These are phyloP conservation scores for Dothideomycetes sp. DNA, from an alignment of 2,329 filamentous ascomycete genomes.

Conservation along the genomic window DNA sequence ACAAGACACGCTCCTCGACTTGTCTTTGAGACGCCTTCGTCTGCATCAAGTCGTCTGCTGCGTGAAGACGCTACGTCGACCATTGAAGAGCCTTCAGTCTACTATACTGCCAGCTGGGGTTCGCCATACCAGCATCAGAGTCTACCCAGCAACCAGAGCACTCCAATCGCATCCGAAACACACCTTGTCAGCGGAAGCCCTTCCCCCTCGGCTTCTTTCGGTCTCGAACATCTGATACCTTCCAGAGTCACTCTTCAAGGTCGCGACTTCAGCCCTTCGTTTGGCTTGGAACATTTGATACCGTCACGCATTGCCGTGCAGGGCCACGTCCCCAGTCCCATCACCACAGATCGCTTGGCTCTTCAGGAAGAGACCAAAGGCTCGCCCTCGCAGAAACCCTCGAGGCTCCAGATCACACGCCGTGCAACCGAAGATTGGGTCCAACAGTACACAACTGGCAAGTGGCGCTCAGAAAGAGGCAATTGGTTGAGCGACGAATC, in stretches of 20 bases:
- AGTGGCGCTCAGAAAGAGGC: slow-evolving; percentile 64
- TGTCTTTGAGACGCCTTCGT: slow-evolving; percentile 6
- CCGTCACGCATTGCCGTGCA: slow-evolving; percentile 21
- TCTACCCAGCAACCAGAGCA: neutral
- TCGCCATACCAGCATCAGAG: slow-evolving; percentile 58
- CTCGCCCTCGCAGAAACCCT: neutral
- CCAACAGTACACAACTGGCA: slow-evolving; percentile 52
- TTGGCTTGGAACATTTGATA: slow-evolving; percentile 28
- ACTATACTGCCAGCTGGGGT: slow-evolving; percentile 74
- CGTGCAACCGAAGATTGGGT: slow-evolving; percentile 75
- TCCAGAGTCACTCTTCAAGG: slow-evolving; percentile 18
- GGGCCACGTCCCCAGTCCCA: slow-evolving; percentile 8
- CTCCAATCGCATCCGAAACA: slow-evolving; percentile 17
- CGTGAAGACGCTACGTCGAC: slow-evolving; percentile 5
- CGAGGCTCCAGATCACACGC: slow-evolving; percentile 33
- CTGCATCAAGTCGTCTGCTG: neutral
- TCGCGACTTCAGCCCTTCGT: slow-evolving; percentile 17
- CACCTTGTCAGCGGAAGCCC: slow-evolving; percentile 18
- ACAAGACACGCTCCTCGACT: neutral
- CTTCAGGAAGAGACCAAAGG: neutral
- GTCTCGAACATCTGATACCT: slow-evolving; percentile 28
- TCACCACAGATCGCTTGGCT: slow-evolving; percentile 10
- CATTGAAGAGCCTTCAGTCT: slow-evolving; percentile 19
- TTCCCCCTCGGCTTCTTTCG: slow-evolving; percentile 25
- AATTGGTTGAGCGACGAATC: slow-evolving; percentile 79